phyloP scores from a whole-genome alignment of 2,329 filamentous ascomycete species.

The Stagonosporopsis cucurbitacearum region DNA sequence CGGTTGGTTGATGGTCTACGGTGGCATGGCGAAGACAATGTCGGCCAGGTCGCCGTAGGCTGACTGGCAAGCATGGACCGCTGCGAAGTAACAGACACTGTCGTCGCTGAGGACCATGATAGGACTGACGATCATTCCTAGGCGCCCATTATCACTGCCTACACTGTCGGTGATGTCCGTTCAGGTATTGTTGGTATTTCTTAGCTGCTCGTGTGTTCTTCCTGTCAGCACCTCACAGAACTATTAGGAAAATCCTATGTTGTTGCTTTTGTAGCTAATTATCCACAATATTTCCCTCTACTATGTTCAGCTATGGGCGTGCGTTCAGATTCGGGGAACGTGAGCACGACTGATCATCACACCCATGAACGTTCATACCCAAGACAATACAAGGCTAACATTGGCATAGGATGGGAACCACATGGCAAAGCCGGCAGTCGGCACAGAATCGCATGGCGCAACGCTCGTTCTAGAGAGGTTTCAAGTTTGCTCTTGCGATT shows the following conservation, averaged over 20 bases:
- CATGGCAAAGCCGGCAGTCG: conserved; percentile 28
- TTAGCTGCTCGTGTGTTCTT: not conserved
- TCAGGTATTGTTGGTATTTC: not conserved
- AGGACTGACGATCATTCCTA: not conserved
- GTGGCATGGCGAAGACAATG: not conserved
- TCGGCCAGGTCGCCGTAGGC: not conserved
- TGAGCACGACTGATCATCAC: not conserved
- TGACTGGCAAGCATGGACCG: not conserved
- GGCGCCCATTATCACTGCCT: not conserved
- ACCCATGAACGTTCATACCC: not conserved
- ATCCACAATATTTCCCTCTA: not conserved
- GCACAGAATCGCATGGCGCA: conserved; percentile 11
- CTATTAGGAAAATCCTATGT: not conserved
- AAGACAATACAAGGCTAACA: not conserved
- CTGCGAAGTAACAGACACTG: not conserved
- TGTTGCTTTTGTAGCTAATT: not conserved
- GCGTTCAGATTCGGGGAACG: not conserved
- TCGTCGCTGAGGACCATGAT: not conserved
- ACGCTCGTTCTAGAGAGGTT: conserved; percentile 13
- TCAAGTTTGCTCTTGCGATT: conserved; percentile 9
- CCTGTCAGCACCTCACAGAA: too few relatives aligned
- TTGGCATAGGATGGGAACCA: not conserved
- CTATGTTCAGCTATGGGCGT: not conserved
- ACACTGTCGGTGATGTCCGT: not conserved
- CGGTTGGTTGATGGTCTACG: not conserved